Conservation (phyloP, 2,329 filamentous ascomycete genomes). For the Rutstroemia sp. region DNA sequence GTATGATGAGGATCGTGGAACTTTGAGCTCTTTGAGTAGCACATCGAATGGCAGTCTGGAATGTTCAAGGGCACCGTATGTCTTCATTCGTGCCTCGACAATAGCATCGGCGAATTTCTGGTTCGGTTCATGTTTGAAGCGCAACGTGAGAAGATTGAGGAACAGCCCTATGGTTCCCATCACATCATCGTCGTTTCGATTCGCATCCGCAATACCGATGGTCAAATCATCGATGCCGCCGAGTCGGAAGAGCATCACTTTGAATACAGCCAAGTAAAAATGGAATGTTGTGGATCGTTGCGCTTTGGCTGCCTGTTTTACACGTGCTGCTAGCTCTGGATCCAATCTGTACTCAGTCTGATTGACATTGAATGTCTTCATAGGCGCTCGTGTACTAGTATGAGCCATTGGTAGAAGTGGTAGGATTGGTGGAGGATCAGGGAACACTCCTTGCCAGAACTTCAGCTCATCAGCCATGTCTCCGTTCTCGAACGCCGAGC, state of each 20-base stretch:
- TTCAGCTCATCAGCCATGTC: slow-evolving; percentile 26
- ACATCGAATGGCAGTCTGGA: slow-evolving; percentile 42
- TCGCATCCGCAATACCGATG: slow-evolving; percentile 42
- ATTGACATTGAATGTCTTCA: slow-evolving; percentile 15
- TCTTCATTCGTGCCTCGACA: slow-evolving; percentile 19
- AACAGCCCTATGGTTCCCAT: slow-evolving; percentile 20
- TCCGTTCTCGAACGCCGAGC: slow-evolving; percentile 23
- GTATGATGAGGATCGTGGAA: slow-evolving; percentile 31
- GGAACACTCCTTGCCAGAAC: slow-evolving; percentile 29
- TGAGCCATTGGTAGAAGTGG: slow-evolving; percentile 31
- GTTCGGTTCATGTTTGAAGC: slow-evolving; percentile 6
- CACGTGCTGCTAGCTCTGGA: slow-evolving; percentile 11
- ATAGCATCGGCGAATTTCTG: slow-evolving; percentile 21
- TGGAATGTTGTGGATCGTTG: slow-evolving; percentile 35
- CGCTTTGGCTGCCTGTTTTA: slow-evolving; percentile 22
- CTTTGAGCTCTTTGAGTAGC: slow-evolving; percentile 37
- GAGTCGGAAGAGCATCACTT: slow-evolving; percentile 32
- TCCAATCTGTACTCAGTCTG: slow-evolving; percentile 16
- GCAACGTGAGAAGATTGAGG: slow-evolving; percentile 17
- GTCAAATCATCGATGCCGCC: slow-evolving; percentile 33
- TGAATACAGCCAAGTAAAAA: slow-evolving; percentile 36
- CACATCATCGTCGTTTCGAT: slow-evolving; percentile 27
- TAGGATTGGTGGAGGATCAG: slow-evolving; percentile 19
- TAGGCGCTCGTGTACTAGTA: slow-evolving; percentile 10
- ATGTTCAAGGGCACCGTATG: slow-evolving; percentile 34